Percentiles rank a stretch among this genome's conserved stretches.
phyloP scores from a whole-genome alignment of 208 protist species.

The Leishmania arabica region DNA sequence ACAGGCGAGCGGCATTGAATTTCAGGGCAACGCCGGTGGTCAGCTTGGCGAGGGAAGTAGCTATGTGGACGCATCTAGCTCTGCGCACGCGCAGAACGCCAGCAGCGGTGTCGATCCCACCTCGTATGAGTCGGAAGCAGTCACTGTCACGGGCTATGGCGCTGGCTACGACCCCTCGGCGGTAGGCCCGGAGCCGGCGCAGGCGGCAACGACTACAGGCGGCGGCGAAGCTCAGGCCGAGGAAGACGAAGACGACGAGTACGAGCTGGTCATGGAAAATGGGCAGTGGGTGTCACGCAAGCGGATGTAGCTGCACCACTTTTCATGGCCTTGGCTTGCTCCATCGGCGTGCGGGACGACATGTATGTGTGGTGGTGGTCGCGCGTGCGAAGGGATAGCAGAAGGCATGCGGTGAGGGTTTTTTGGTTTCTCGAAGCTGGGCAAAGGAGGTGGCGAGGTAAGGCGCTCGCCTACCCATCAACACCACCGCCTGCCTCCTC shows the following conservation, averaged over 20 bases:
- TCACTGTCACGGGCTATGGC: background rate
- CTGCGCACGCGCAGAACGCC: background rate
- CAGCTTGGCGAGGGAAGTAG: background rate
- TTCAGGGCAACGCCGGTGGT: background rate
- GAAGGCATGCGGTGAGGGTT: background rate
- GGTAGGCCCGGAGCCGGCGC: background rate
- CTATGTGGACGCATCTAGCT: constrained; percentile 5
- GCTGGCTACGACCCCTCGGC: constrained; percentile 16
- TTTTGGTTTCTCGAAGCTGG: background rate
- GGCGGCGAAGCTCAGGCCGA: constrained; percentile 42
- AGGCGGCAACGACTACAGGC: background rate
- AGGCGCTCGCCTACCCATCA: background rate
- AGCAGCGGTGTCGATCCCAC: constrained; percentile 1
- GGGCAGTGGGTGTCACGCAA: constrained; percentile 40
- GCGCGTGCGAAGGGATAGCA: background rate
- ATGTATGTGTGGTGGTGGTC: background rate
- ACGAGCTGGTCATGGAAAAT: constrained; percentile 82
- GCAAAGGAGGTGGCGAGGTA: background rate
- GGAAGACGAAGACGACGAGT: constrained; percentile 55
- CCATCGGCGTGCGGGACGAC: background rate
- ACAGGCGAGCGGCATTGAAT: constrained; percentile 24
- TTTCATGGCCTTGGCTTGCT: background rate
- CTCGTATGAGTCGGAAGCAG: background rate
- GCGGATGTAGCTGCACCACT: background rate
- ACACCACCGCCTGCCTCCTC: background rate